Evolutionary conservation across 2,329 filamentous ascomycete species (phyloP), one percentile per base, ranked within the genome.

Genomic region (Fusarium clavum): DNA sequence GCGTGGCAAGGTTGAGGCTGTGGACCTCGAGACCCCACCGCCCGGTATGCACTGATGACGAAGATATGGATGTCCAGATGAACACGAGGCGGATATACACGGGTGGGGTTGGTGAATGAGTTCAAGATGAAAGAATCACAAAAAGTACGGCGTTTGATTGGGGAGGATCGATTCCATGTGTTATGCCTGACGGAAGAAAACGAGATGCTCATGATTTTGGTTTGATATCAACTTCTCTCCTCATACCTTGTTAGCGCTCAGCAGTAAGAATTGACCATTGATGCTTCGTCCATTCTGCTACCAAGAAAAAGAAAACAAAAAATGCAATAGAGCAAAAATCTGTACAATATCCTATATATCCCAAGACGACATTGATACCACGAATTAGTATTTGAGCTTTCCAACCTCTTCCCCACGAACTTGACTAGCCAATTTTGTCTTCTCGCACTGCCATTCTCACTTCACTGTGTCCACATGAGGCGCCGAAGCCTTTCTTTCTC

Each of bases 401-500:
- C 12, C 20, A 32, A 11, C 18, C 5, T n/a, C 34, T 38, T 7
- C 34, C 6, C 34, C 34, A 38, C 18, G 18, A n/a, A n/a, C 34
- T 38, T n/a, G 6, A 38, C 34, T 12, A 7, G 34, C 18, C 10
- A 7, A 4, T 38, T 38, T n/a, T 10, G n/a, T 38, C 10, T 38
- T 11, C 10, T n/a, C 34, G 18, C 18, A 11, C n/a, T 20, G 20
- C 16, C 13, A 25, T 18, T 16, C 14, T 18, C 25, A 7, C 6
- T 10, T 53, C 32, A 53, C 38, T 38, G 69, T 34, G 63, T 63
- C 84, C 84, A 86, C 84, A 88, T 87, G 12, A 87, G 75, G 4
- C 77, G 72, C 43, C 82, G 80, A 57, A 93, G 74, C 58, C 88
- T 82, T 45, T 80, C 73, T 76, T 90, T 92, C 73, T 94, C 90